Evolutionary conservation across 768 basidiomycete genomes (phyloP), one percentile per base, ranked within the genome.

Genomic region (Flagelloscypha sp.): DNA sequence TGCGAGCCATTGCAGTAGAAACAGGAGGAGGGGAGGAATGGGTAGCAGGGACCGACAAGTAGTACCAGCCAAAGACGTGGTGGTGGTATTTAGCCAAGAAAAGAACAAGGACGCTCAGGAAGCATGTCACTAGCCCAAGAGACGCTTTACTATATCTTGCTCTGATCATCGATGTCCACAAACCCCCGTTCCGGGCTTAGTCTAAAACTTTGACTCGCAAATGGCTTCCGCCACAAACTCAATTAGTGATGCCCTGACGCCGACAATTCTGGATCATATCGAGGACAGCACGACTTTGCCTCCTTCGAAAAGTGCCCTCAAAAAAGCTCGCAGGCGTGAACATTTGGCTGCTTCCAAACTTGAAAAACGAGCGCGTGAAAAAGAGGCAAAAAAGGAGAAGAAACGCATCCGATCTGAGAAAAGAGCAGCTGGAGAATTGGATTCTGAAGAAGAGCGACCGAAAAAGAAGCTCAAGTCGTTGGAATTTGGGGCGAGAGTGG

Each of bases 261-360:
- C 27, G 21, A 3, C 28, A 18, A 36, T 38, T 13, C n/a, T 22
- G 9, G 36, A 25, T n/a, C 29, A 22, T n/a, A 41, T 42, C 32
- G 31, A 46, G 17, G 41, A 44, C 29, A 30, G 21, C 33, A 36
- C 38, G 24, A 27, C 37, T 17, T 49, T 48, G 27, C 52, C 65
- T 22, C 69, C 80, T 38, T 87, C 86, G 21, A 90, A 89, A 56
- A 86, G 74, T 20, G 82, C 84, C 2, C 69, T 74, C 48, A 89
- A 89, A 55, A 81, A 72, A 50, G 74, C 76, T 3, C 76, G 75
- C n/a, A 84, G 72, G 55, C 76, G 76, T 11, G 76, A 79, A 31
- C 69, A 70, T n/a, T 56, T 72, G 42, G 75, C 72, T 8, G 77
- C 75, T 16, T 49, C 59, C 27, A 93, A 88, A 62, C 62, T 79